Evolutionary conservation across 768 basidiomycete species (phyloP), one percentile per base, ranked within the genome.

Genomic region (Leccinum boreale): DNA sequence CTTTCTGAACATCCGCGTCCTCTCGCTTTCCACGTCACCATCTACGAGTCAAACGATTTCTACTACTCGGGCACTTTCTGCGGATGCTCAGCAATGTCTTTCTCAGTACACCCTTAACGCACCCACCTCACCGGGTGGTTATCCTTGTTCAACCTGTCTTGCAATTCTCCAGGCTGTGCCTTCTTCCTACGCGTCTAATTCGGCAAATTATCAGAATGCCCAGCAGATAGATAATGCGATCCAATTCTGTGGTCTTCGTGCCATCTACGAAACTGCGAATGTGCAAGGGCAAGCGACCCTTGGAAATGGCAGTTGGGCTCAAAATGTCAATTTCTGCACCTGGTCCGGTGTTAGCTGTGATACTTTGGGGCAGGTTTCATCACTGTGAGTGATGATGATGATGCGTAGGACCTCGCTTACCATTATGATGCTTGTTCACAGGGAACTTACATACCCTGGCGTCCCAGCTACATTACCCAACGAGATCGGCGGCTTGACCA

Each of bases 261-360:
- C 77, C 11, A 62, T 82, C 59, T 81, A 76, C 61, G 75, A 77
- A 51, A 72, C 70, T 2, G 65, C 78, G 10, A 65, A 71, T 15
- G 59, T 67, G 15, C 65, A 69, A 52, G 78, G 76, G 1, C 79
- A 79, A 63, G 62, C 71, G 1, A 68, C 64, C 1, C 71, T 82
- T 9, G 70, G 73, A 50, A 75, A 74, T 21, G 74, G 73, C 2
- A 75, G 75, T 6, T 82, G 81, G 81, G 70, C 74, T 49, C 74
- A 77, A 59, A 76, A 81, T 51, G 62, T 74, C 39, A 69, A 73
- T 50, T 79, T 78, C 59, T 82, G 81, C 60, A 67, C 73, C 1
- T 82, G 81, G 81, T 68, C 60, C 7, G 81, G 81, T 3, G 75
- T 82, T 4, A 64, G 60, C 28, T 82, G 81, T 59, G 74, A 77